Base-by-base conservation (phyloP, 768 basidiomycete genomes). In the Candolleomyces aberdarensis region DNA sequence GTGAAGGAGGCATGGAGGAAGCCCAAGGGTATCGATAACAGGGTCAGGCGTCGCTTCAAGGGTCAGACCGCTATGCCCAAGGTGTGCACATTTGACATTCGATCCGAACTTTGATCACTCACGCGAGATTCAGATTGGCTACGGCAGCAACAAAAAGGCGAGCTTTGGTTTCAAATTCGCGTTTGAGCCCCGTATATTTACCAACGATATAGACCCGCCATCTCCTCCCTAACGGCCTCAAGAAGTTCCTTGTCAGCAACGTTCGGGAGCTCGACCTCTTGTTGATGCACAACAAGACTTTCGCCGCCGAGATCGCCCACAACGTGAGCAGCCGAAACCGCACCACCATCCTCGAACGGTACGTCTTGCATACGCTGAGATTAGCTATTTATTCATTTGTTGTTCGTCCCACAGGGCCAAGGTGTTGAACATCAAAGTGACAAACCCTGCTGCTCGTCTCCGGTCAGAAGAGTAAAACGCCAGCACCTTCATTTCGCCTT, bases 11-110 rank as follows among this genome's bases (percentile, higher is more conserved):
- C 92, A 83, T 99, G 97, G 97, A 86, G 97, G 76, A 99, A 99
- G 83, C 97, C 97, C 68, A 99, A 98, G 88, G 97, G 96, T 93
- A 98, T 98, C 70, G 96, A 98, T 76, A 98, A 98, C 88, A 88
- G 96, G 71, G 96, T 97, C 70, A 84, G 94, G 75, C 86, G 92
- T 68, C 88, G 92, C 71, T 94, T 94, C 84, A 97, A 94, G 83
- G 96, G 96, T 58, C 94, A 96, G 76, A 84, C 86, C 60, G 84
- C 94, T 66, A 98, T 98, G 96, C 96, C 96, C 73, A 96, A 94
- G 85, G 94, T 94, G 67, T 69, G 83, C 70, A 15, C 49, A 53
- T 50, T 47, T 8, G 36, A 15, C 2, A 36, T 11, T 36, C 36
- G 6, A 26, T 50, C 15, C 49, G 31, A 22, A n/a, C 29, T 49